phyloP scores from a whole-genome alignment of 2,329 filamentous ascomycete species.

The Venturia aucupariae region DNA sequence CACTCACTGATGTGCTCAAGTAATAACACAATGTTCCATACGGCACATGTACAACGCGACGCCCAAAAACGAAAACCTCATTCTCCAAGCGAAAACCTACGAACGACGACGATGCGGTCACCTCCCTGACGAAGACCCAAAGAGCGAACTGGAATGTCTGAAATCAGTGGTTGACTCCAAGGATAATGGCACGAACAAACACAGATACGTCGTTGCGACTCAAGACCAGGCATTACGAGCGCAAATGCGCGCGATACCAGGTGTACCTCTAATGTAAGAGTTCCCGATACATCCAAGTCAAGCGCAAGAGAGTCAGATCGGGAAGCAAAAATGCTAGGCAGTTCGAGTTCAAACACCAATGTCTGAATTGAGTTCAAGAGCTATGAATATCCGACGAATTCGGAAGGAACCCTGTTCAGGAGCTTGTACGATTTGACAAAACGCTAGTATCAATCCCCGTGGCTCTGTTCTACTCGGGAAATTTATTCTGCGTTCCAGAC shows the following conservation, averaged over 20 bases:
- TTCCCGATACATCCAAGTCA: background rate
- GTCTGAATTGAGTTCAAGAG: too few relatives aligned
- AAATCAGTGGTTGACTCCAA: slow-evolving; percentile 72
- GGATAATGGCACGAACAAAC: slow-evolving; percentile 59
- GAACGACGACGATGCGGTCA: slow-evolving; percentile 74
- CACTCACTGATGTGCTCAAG: slow-evolving; percentile 26
- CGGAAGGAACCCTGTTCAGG: too few relatives aligned
- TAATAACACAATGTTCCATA: slow-evolving; percentile 76
- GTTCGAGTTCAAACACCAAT: too few relatives aligned
- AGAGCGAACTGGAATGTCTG: slow-evolving; percentile 62
- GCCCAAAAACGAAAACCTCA: slow-evolving; percentile 47
- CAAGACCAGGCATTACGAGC: slow-evolving; percentile 58
- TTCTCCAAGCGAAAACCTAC: slow-evolving; percentile 63
- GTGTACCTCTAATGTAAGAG: slow-evolving; percentile 55
- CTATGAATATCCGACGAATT: too few relatives aligned
- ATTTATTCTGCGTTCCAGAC: background rate
- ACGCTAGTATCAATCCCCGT: too few relatives aligned
- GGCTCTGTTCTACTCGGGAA: too few relatives aligned
- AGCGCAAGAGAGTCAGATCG: background rate
- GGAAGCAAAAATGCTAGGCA: background rate
- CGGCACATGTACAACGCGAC: slow-evolving; percentile 62
- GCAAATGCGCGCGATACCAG: slow-evolving; percentile 55
- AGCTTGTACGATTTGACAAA: too few relatives aligned
- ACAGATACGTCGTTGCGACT: slow-evolving; percentile 68
- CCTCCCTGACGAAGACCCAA: slow-evolving; percentile 62